Evolutionary conservation across 129 eudicot species (phyloP), one percentile per base, ranked within the genome.

Genomic region (Flaveria ramosissima): DNA sequence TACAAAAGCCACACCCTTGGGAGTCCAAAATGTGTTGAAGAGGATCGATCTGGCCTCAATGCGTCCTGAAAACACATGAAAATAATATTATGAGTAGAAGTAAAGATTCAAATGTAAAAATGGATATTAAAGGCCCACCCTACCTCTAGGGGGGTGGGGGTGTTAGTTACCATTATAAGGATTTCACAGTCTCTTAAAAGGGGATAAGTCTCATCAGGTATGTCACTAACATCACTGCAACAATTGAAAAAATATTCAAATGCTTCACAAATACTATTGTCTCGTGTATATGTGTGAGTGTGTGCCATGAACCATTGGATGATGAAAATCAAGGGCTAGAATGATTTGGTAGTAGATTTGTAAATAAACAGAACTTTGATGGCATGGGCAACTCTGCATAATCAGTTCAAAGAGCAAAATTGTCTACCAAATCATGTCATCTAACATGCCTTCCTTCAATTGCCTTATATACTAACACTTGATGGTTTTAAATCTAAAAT

Each of bases 1-100:
- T 7, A 41, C 26, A 7, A 73, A 70, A 69, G 30, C 56, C 45
- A 71, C 30, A 92, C 97, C 88, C 81, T 80, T 62, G 99, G 99
- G 86, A 95, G 99, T 76, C 97, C 99, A 77, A 95, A 95, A 84
- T 95, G 99, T 12, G 99, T 95, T 50, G 96, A 70, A 78, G 99
- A 89, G 70, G 97, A 95, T 53, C 96, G 88, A 73, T 88, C 96
- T 64, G 97, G 99, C 75, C 97, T 89, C 82, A 91, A 45, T 21
- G 97, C 99, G 81, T 95, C 99, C 96, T 95, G 78, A 21, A 81
- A 72, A 79, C 48, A 55, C 13, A 62, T 3, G 11, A 16, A 65
- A 43, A 19, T 19, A 17, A 3, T 19, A 55, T 48, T 8, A 59
- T 8, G 10, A 50, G 9, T 9, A 50, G 27, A 62, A 32, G 24